Evolutionary conservation across 441 rosid genomes (phyloP), one percentile per base, ranked within the genome.

Genomic region (Populus hybrid): DNA sequence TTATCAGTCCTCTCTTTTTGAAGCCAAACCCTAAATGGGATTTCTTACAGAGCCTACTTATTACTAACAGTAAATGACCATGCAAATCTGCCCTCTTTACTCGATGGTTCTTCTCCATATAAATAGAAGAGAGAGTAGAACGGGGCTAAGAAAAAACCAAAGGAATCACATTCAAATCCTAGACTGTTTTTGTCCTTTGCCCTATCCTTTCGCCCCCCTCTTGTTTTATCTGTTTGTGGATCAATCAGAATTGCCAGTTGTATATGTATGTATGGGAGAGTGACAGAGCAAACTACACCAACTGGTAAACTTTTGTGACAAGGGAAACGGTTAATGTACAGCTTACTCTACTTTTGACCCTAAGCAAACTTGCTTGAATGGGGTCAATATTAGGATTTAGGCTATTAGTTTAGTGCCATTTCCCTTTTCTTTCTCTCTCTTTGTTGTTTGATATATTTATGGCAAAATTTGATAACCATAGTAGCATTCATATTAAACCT

Each of bases 191-290:
- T 84, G 81, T 84, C 85, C 72, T 82, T 82, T 76, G 72, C 81
- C 69, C 61, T 61, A 65, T 70, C 85, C 67, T 68, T 70, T 78
- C 72, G 53, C 74, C 78, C 78, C 66, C 73, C 73, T 71, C 82
- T 73, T 83, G 66, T 74, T 81, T 83, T 82, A 84, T 76, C 81
- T 74, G 67, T 77, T 34, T 67, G 75, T 79, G 86, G 36, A 84
- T 79, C 87, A 82, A 84, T 80, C 89, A 84, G 73, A 82, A 74
- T 76, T 83, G 92, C 89, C 88, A 87, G 89, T 87, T 85, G 89
- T 53, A 81, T 57, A 77, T 53, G 73, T 28, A 71, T 66, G 42
- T 57, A 24, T 36, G 65, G 4, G 75, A 40, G 78, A 36, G 74
- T 42, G 81, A 75, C 46, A 75, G 70, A 76, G 64, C 76, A 7